Percentiles rank a stretch among this genome's conserved stretches.
Conservation (phyloP, 2,329 filamentous ascomycete genomes). For the Intubia oerlemansii region DNA sequence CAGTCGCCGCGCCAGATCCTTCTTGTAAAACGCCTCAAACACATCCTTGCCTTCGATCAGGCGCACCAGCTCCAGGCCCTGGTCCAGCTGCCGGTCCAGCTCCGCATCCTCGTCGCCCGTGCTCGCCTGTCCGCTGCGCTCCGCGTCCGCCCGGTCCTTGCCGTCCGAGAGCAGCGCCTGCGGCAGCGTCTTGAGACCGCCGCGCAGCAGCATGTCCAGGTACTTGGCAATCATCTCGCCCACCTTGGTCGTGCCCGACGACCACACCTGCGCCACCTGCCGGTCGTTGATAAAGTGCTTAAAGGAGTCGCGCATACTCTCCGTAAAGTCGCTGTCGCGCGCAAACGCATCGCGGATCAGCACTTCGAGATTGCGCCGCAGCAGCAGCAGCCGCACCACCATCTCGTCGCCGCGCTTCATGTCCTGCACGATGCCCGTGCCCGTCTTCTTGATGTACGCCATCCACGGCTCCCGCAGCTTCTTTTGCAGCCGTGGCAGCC, state of each 20-base stretch:
- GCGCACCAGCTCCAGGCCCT: conserved; percentile 82
- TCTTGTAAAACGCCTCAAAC: conserved; percentile 98
- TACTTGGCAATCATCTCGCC: conserved; percentile 99
- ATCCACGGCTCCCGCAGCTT: conserved; percentile 54
- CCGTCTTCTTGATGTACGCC: conserved; percentile 56
- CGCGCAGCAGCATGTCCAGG: conserved; percentile 71
- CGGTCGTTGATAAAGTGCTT: conserved; percentile 75
- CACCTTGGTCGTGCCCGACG: conserved; percentile 74
- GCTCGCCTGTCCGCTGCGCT: conserved; percentile 40
- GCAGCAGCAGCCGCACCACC: conserved; percentile 60
- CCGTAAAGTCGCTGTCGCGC: conserved; percentile 54
- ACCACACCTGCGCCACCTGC: conserved; percentile 48
- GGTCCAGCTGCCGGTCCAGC: conserved; percentile 77
- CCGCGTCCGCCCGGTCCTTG: conserved; percentile 33
- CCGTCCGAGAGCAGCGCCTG: conserved; percentile 41
- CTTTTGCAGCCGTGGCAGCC: conserved; percentile 47
- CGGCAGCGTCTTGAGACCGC: conserved; percentile 68
- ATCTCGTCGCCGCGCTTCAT: conserved; percentile 62
- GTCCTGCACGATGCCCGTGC: conserved; percentile 60
- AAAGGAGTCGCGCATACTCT: conserved; percentile 68
- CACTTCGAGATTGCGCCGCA: conserved; percentile 60
- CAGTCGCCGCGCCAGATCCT: conserved; percentile 72
- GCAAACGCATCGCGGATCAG: conserved; percentile 60
- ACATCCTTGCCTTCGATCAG: conserved; percentile 96
- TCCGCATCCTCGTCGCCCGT: conserved; percentile 79